Evolutionary conservation across 768 basidiomycete genomes (phyloP).

Genomic region (Kwoniella newhampshirensis): DNA sequence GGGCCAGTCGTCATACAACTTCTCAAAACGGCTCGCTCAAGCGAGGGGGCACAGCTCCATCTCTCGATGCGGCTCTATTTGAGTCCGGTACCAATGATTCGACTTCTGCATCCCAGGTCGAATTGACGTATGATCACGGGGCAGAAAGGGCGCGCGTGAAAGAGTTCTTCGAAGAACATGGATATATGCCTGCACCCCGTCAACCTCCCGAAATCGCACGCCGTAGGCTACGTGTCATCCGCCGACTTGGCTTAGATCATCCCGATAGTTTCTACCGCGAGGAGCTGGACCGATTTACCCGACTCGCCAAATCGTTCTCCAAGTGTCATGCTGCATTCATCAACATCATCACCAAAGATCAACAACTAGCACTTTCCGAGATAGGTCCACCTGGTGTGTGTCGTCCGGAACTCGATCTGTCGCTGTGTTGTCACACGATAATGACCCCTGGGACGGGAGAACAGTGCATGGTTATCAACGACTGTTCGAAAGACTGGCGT

Average conservation of each 20-base stretch:
- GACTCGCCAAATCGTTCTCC: constrained; percentile 43
- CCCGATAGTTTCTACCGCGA: constrained; percentile 24
- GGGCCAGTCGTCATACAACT: constrained; percentile 1
- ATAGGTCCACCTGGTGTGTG: constrained; percentile 21
- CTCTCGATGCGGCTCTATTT: constrained; percentile 15
- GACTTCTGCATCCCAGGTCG: constrained; percentile 17
- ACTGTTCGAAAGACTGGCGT: constrained; percentile 46
- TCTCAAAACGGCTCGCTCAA: background rate
- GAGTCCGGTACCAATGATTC: constrained; percentile 26
- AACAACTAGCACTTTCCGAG: constrained; percentile 40
- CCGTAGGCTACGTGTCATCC: constrained; percentile 38
- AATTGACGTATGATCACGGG: constrained; percentile 17
- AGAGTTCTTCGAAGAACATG: constrained; percentile 34
- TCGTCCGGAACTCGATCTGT: constrained; percentile 30
- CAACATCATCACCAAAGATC: constrained; percentile 41
- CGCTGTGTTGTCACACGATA: constrained; percentile 48
- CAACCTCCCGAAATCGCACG: constrained; percentile 34
- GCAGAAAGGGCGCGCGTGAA: constrained; percentile 29
- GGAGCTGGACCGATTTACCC: constrained; percentile 44
- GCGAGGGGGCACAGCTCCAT: background rate
- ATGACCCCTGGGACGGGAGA: constrained; percentile 25
- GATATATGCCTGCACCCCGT: constrained; percentile 41
- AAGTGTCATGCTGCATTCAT: constrained; percentile 35
- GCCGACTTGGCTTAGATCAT: constrained; percentile 36
- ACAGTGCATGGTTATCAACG: constrained; percentile 41